These are phyloP conservation scores for Thermomucor indicae-seudaticae DNA, from an alignment of 371 early-diverging fungal species.

Conservation along the genomic window DNA sequence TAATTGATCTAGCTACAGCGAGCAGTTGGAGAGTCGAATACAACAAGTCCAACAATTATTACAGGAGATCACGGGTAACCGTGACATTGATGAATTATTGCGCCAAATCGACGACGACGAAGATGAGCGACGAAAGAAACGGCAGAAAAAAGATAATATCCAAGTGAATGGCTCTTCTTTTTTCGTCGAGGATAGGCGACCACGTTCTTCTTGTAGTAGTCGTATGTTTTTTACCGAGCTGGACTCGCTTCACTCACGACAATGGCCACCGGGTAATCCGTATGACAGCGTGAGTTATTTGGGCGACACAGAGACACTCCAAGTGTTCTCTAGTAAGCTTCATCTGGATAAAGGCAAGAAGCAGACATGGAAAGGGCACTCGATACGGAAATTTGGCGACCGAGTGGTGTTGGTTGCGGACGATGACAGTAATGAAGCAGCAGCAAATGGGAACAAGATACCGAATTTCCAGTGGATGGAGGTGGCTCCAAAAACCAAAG, in stretches of 20 bases:
- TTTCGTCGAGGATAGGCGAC: no score
- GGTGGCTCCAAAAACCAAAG: constrained; percentile 5
- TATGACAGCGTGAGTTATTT: constrained; percentile 36
- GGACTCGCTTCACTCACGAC: constrained; percentile 10
- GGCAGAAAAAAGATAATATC: not conserved
- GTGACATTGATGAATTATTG: constrained; percentile 1
- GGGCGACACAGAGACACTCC: constrained; percentile 39
- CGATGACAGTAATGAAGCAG: constrained; percentile 1
- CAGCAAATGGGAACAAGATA: constrained; percentile 6
- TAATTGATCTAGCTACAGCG: constrained; percentile 43
- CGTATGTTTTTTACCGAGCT: constrained; percentile 4
- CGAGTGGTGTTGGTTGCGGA: constrained; percentile 33
- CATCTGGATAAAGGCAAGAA: constrained; percentile 17
- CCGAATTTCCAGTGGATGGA: not conserved
- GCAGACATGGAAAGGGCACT: constrained; percentile 27
- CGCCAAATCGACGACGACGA: constrained; percentile 1
- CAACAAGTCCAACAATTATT: constrained; percentile 24
- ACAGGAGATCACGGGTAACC: constrained; percentile 1
- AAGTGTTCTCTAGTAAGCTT: constrained; percentile 40
- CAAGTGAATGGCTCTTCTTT: no score
- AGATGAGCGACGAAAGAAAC: not conserved
- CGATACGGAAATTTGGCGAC: constrained; percentile 36
- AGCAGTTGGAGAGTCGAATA: constrained; percentile 35
- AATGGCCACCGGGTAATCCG: constrained; percentile 9
- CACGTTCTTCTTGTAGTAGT: not conserved